Evolutionary conservation across 1,139 yeast species (phyloP), one percentile per base, ranked within the genome.

Genomic region (Taphrina betulina): DNA sequence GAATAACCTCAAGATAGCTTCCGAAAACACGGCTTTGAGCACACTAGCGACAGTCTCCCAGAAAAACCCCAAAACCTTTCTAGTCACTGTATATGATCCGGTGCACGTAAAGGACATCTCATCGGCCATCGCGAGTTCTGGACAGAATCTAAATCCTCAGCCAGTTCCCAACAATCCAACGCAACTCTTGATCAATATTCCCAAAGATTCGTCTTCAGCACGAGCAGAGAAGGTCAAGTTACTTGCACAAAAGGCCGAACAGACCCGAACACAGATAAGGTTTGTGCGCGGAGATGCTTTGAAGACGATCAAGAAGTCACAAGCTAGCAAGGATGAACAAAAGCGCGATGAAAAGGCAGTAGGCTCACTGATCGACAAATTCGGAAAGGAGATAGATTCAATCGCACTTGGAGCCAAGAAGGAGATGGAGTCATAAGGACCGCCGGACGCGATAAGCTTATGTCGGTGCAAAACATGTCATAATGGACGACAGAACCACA

Each of bases 21-120:
- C 19, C 8, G 43, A 38, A 24, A 33, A 50, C 5, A 33, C 36
- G 33, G 22, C 24, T 3, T 24, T 50, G 14, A 22, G 34, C 20
- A 20, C 28, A 23, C 31, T 20, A 2, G 54, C 54, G 2, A 46
- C 44, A n/a, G 54, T 50, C 31, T 20, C 29, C 3, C 54, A 38
- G 14, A 20, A 26, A n/a, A 35, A 40, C 16, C 40, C 46, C 20
- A 19, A 42, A 46, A 40, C 54, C 3, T 50, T 38, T n/a, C 38
- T 50, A 8, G 54, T 50, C 14, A 50, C 54, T 10, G 54, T 50
- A 7, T 50, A 29, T 29, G 54, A 50, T 40, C 54, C 46, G 12
- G 54, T 22, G 4, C 46, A 50, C 29, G 46, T 50, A 45, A 50
- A 50, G 26, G 29, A 29, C 12, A 42, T 50, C 33, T 31, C 43